Evolutionary conservation across 2,329 filamentous ascomycete species (phyloP), one percentile per base, ranked within the genome.

Genomic region (Colletotrichum cordylinicola): DNA sequence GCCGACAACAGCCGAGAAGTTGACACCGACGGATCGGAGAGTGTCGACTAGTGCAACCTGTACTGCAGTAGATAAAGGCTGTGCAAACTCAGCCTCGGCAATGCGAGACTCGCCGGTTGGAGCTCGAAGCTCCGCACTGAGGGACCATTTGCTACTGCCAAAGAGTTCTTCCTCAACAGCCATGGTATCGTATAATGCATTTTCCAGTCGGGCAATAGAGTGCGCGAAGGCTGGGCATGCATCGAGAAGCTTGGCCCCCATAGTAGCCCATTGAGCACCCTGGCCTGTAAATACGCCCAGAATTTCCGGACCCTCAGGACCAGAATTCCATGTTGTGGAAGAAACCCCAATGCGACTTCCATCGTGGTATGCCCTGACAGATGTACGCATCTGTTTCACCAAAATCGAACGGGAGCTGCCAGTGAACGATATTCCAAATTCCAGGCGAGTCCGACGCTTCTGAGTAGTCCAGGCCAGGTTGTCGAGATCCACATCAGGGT

Each of bases 51-150:
- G 70, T 16, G 70, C 82, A 21, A 86, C 74, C 70, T 86, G 85
- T 3, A 86, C 31, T 3, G 83, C 83, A 8, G 84, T 85, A 67
- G 81, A 85, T 4, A 83, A 39, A 9, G 84, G 81, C 64, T 85
- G 83, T 6, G 87, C 85, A 35, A 90, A 78, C 4, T 84, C 82
- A 12, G 67, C 55, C 35, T 16, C 33, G 15, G 33, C 67, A 24
- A 69, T n/a, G 52, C 66, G 66, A 21, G 66, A 69, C 10, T 21
- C 18, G 24, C 12, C 27, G 18, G 35, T 16, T 8, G 67, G 55
- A 10, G 67, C 67, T 48, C 33, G 27, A 16, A 69, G 33, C 35
- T 69, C 67, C 21, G 21, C 8, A 15, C 37, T 31, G 10, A 69
- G 67, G 12, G 55, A 61, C 67, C 67, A 69, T 13, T 16, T 35